phyloP scores from a whole-genome alignment of 768 basidiomycete species.

The Phanerochaete carnosa region DNA sequence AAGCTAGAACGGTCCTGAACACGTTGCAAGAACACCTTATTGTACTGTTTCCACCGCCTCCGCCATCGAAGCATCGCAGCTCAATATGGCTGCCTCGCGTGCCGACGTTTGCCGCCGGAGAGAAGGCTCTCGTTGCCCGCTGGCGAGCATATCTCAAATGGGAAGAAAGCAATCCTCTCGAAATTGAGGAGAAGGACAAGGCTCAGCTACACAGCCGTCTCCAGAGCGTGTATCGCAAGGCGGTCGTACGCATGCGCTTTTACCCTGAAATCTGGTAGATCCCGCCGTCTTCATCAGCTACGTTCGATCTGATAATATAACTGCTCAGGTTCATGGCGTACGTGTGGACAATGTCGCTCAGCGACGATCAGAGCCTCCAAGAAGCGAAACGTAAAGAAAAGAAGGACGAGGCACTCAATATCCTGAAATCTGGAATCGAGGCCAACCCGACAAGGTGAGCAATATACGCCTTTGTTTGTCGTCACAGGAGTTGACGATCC shows the following conservation, averaged over 20 bases:
- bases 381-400: slow-evolving; percentile 25
- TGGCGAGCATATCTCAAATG: slow-evolving; percentile 95
- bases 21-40: slow-evolving; percentile 71
- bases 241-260: slow-evolving; percentile 88
- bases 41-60: slow-evolving; percentile 51
- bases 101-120: slow-evolving; percentile 70
- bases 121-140: slow-evolving; percentile 71
- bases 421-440: slow-evolving; percentile 80
- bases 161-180: slow-evolving; percentile 93
- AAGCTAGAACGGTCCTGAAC: slow-evolving; percentile 84
- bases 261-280: slow-evolving; percentile 91
- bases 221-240: slow-evolving; percentile 83
- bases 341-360: slow-evolving; percentile 70
- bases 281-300: neutral
- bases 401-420: slow-evolving; percentile 75
- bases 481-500: neutral
- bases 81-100: slow-evolving; percentile 60
- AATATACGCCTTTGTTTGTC: neutral
- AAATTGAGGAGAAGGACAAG: slow-evolving; percentile 83
- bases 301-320: slow-evolving; percentile 1
- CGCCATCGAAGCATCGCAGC: slow-evolving; percentile 38
- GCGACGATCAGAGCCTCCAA: slow-evolving; percentile 31
- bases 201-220: slow-evolving; percentile 64
- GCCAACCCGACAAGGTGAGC: slow-evolving; percentile 78
- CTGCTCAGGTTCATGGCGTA: slow-evolving; percentile 83